Percentiles rank a stretch among this genome's conserved stretches.
Conservation (phyloP, 345 rosid species). For the Geranium rotundifolium region DNA sequence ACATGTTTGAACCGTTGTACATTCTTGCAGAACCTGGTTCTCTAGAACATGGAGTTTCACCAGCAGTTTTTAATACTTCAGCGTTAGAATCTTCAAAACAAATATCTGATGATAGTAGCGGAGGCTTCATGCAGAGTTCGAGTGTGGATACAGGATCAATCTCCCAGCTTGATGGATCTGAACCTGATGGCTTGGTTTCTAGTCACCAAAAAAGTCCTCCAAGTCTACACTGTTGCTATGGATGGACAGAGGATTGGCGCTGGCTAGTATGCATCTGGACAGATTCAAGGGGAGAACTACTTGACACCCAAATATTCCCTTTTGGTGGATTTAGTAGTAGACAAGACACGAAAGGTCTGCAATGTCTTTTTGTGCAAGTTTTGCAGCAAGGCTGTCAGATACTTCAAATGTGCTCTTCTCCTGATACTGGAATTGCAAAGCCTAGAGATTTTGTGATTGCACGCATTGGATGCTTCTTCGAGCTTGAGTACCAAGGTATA, state of each 20-base stretch:
- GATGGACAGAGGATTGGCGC: slow-evolving; percentile 99
- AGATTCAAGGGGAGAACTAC: slow-evolving; percentile 97
- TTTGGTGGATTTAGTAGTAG: slow-evolving; percentile 99
- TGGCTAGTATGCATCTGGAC: slow-evolving; percentile 99
- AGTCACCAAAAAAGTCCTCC: slow-evolving; percentile 54
- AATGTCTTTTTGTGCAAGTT: slow-evolving; percentile 91
- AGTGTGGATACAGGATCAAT: slow-evolving; percentile 50
- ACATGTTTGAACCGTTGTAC: slow-evolving; percentile 92
- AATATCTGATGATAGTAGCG: slow-evolving; percentile 50
- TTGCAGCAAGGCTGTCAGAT: slow-evolving; percentile 98
- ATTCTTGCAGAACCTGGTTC: slow-evolving; percentile 97
- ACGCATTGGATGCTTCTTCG: slow-evolving; percentile 86
- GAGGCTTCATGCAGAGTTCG: slow-evolving; percentile 44
- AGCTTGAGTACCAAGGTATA: slow-evolving; percentile 92
- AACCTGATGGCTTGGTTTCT: slow-evolving; percentile 39
- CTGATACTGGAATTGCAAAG: slow-evolving; percentile 65
- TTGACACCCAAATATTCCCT: slow-evolving; percentile 92
- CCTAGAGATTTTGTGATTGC: slow-evolving; percentile 87
- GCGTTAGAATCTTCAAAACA: slow-evolving; percentile 50
- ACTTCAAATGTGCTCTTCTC: slow-evolving; percentile 74
- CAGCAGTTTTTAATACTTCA: slow-evolving; percentile 38
- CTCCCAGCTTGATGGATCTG: slow-evolving; percentile 63
- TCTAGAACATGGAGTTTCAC: slow-evolving; percentile 66
- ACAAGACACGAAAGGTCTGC: slow-evolving; percentile 98
- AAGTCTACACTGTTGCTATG: slow-evolving; percentile 94